A percentile compares a stretch with the other conserved stretches of the same genome.
Evolutionary conservation across 345 rosid species (phyloP).

Genomic region (Eutrema japonicum): DNA sequence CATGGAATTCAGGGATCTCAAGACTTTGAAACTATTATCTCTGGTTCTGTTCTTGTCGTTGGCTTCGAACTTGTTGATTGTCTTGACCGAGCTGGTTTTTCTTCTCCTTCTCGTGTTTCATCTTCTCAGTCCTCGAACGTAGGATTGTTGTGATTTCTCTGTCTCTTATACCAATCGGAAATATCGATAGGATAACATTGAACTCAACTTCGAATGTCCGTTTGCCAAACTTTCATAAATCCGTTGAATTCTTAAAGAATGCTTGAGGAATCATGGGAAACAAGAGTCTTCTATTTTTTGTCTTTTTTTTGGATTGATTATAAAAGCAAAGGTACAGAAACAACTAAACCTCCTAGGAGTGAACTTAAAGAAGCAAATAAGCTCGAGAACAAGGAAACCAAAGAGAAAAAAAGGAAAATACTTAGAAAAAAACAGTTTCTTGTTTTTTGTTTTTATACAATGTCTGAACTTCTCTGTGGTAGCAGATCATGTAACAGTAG

Average conservation of each 20-base stretch:
- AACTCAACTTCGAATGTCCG: too few species aligned
- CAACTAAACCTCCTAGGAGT: neutral
- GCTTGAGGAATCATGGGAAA: neutral
- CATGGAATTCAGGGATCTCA: too few species aligned
- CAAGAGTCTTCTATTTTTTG: constrained; percentile 15
- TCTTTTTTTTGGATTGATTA: neutral
- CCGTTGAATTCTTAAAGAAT: neutral
- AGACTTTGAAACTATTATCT: too few species aligned
- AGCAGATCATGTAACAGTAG: constrained; percentile 27
- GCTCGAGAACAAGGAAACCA: neutral
- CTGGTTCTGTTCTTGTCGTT: too few species aligned
- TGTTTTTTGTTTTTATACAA: neutral
- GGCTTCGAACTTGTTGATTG: too few species aligned
- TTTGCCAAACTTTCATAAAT: too few species aligned
- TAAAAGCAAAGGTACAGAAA: neutral
- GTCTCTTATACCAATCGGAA: too few species aligned
- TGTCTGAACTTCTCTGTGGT: constrained; percentile 8
- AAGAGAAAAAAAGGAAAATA: neutral
- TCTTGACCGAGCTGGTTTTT: too few species aligned
- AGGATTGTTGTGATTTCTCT: too few species aligned
- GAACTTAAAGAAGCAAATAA: constrained; percentile 3
- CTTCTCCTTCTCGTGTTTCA: too few species aligned
- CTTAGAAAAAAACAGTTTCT: neutral
- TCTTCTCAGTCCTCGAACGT: too few species aligned
- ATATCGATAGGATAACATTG: too few species aligned